A percentile compares a stretch with the other conserved stretches of the same genome.
Conservation (phyloP, 1,139 yeast species). For the Blastobotrys illinoisensis region DNA sequence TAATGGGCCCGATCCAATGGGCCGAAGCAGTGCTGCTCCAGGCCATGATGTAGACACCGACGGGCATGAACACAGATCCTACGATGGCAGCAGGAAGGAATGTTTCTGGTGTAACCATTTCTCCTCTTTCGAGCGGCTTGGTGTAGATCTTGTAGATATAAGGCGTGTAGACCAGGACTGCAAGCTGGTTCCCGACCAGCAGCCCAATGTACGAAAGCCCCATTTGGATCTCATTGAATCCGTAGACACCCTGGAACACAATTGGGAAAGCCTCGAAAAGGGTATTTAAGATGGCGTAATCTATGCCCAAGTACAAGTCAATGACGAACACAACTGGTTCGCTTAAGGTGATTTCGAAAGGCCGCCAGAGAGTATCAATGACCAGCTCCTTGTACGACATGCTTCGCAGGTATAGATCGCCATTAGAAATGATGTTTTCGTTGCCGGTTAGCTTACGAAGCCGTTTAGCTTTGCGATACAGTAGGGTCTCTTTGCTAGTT, state of each 20-base stretch:
- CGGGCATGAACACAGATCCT: constrained; percentile 50
- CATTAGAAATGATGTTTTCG: constrained; percentile 2
- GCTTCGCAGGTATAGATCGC: neutral
- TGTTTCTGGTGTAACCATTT: constrained; percentile 36
- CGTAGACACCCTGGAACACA: constrained; percentile 40
- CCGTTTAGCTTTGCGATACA: constrained; percentile 43
- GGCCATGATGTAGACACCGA: constrained; percentile 45
- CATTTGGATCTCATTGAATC: constrained; percentile 42
- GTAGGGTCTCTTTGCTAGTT: constrained; percentile 42
- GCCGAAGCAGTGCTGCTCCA: constrained; percentile 47
- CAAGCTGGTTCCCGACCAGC: constrained; percentile 39
- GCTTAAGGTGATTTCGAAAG: constrained; percentile 2
- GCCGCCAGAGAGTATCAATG: constrained; percentile 16
- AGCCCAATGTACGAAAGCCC: constrained; percentile 45
- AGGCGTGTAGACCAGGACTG: constrained; percentile 26
- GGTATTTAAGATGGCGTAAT: constrained; percentile 47
- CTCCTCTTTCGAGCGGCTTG: constrained; percentile 1
- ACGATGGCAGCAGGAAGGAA: constrained; percentile 34
- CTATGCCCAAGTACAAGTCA: constrained; percentile 45
- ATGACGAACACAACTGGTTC: constrained; percentile 14
- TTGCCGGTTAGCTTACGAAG: constrained; percentile 39
- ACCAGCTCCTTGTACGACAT: constrained; percentile 1
- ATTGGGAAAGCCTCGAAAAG: constrained; percentile 60
- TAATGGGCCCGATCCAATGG: constrained; percentile 81
- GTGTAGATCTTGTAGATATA: neutral